Base-by-base conservation (phyloP, 352 stramenopile species). In the Globisporangium spiculum region DNA sequence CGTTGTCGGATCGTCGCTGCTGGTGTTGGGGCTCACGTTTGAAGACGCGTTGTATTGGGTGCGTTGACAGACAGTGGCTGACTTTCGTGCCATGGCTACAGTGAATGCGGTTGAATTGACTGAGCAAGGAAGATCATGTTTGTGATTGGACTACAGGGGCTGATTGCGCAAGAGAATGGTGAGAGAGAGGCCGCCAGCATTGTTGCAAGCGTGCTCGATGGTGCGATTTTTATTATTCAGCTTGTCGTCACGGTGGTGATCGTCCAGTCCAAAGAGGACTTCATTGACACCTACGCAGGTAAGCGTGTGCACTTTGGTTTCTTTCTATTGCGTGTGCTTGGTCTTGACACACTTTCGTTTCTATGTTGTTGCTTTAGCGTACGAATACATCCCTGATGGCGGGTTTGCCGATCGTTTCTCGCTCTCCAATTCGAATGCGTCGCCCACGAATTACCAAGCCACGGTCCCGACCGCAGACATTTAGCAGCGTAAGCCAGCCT, bases 221-320 rank as follows among this genome's bases (percentile, higher is more conserved):
- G 59, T 24, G 56, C 75, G 20, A 88, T 94, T 68, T 90, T 90
- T 53, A 65, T 73, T 8, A 76, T 93, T 36, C 86, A 94, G 55
- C 71, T 84, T 50, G 68, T 66, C 0, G 77, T 92, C 36, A 93
- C 86, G 3, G 83, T 73, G 41, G 67, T 86, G 48, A 74, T 94
- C 26, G 73, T 90, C 30, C 83, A 90, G 68, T 88, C 80, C 10
- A 92, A 91, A 70, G 84, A 94, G 73, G 86, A 92, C 68, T 83
- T 92, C 18, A 94, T 94, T 48, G 86, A 94, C 60, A 94, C 86
- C 0, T 94, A 93, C 55, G 86, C 86, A 54, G 86, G 86, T 94
- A 64, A 22, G 77, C 9, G 50, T 10, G n/a, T 9, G 26, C 20
- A 27, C n/a, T 53, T 53, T 53, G 48, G 8, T 55, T 38, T 38